Evolutionary conservation across 306 rosid species (phyloP), one percentile per base, ranked within the genome.

Genomic region (Inga oerstediana): DNA sequence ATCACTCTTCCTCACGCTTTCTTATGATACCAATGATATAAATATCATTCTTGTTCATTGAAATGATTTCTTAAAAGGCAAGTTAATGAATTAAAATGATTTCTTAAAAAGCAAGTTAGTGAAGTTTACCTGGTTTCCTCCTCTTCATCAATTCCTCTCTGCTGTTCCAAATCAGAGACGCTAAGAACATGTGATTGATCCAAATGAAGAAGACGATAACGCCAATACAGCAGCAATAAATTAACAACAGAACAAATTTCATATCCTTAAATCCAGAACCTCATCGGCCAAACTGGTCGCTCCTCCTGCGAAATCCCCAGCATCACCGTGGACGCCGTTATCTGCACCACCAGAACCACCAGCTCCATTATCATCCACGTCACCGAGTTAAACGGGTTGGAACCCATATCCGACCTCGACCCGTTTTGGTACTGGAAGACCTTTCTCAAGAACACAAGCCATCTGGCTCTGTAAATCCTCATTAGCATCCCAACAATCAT

Each of bases 351-450:
- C 88, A 91, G 75, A 83, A 94, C 91, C 61, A 87, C 46, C 16
- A 92, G 79, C 84, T 96, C 98, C 84, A 89, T 66, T 85, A 79
- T 71, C 98, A 96, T 96, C 99, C 99, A 96, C 11, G 91, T 83
- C 78, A 86, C 74, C 1, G 98, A 88, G 84, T 96, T 84, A 87
- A 96, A 92, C 83, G 98, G 99, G 67, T 92, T 91, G 4, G 97
- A 86, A 8, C 92, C 95, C 78, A 91, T 91, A 85, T 94, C 89
- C 13, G 98, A 94, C 45, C 94, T 84, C 32, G 98, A 83, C 54
- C 97, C 93, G 83, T 96, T 96, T 81, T 96, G 99, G 88, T 96
- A 94, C 76, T 96, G 99, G 52, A 91, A 96, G 3, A 96, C 97
- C 79, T 93, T 92, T 87, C 98, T 90, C 37, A 94, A 85, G 87